Conservation (phyloP, 106 monocot species). For the Phalaenopsis aphrodite region DNA sequence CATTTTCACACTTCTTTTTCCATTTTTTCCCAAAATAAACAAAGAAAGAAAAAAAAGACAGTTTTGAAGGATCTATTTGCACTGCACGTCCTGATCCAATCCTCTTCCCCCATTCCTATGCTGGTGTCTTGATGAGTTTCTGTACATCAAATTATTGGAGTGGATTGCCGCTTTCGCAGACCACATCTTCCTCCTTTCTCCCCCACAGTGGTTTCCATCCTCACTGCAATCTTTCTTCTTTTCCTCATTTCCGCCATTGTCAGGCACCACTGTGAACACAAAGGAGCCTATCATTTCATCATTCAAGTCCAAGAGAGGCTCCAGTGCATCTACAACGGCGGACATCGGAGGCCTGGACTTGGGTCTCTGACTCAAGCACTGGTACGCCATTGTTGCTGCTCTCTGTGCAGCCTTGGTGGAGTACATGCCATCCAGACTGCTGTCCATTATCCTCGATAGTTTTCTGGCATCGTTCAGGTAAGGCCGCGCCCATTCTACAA, state of each 20-base stretch:
- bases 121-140: background rate
- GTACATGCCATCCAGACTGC: constrained; percentile 46
- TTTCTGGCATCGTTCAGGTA: constrained; percentile 32
- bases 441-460: constrained; percentile 51
- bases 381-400: constrained; percentile 45
- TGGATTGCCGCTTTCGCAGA: background rate
- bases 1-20: background rate
- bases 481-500: constrained; percentile 67
- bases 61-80: background rate
- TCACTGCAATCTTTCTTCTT: background rate
- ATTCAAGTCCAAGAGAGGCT: constrained; percentile 30
- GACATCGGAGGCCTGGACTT: constrained; percentile 59
- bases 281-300: constrained; percentile 29
- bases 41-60: background rate
- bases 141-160: background rate
- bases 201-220: background rate
- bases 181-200: background rate
- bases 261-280: constrained; percentile 26
- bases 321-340: constrained; percentile 41
- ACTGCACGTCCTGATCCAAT: background rate
- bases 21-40: background rate
- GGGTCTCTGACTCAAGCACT: constrained; percentile 46
- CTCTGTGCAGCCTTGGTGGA: constrained; percentile 48
- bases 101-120: background rate
- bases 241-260: background rate